Conservation (phyloP, 129 eudicot species). For the Centrapalus pauciflorus region DNA sequence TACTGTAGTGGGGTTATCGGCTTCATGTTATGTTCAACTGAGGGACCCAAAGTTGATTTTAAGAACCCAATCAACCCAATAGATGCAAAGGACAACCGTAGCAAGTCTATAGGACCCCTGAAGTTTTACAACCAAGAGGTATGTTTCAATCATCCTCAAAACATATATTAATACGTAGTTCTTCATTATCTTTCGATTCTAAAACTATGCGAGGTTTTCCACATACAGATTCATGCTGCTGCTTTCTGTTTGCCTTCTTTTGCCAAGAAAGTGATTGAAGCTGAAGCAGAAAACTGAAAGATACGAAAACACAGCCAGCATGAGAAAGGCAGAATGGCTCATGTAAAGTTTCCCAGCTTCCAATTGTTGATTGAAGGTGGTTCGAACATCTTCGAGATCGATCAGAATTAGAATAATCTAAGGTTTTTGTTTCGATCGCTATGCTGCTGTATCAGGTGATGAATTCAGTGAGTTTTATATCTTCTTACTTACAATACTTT, state of each 20-base stretch:
- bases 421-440: constrained; percentile 7
- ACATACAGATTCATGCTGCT: constrained; percentile 77
- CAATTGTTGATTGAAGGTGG: constrained; percentile 23
- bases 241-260: constrained; percentile 96
- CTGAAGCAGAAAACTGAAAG: constrained; percentile 40
- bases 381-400: constrained; percentile 15
- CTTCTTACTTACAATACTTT: not conserved
- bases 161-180: too few species aligned
- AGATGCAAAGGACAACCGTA: constrained; percentile 49
- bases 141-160: not conserved
- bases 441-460: not conserved
- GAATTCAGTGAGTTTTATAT: constrained; percentile 2
- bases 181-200: not conserved
- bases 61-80: constrained; percentile 84
- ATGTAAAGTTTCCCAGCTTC: constrained; percentile 26
- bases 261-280: constrained; percentile 81
- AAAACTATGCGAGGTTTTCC: not conserved
- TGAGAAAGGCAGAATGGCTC: constrained; percentile 23
- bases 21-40: constrained; percentile 94
- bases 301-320: not conserved
- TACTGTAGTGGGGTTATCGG: constrained; percentile 88
- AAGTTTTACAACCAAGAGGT: constrained; percentile 94
- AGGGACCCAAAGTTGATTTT: constrained; percentile 89
- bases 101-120: constrained; percentile 53
- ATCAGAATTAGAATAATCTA: constrained; percentile 24